These are phyloP conservation scores for Purpureocillium lavendulum DNA, from an alignment of 2,329 filamentous ascomycete species.

Conservation along the genomic window DNA sequence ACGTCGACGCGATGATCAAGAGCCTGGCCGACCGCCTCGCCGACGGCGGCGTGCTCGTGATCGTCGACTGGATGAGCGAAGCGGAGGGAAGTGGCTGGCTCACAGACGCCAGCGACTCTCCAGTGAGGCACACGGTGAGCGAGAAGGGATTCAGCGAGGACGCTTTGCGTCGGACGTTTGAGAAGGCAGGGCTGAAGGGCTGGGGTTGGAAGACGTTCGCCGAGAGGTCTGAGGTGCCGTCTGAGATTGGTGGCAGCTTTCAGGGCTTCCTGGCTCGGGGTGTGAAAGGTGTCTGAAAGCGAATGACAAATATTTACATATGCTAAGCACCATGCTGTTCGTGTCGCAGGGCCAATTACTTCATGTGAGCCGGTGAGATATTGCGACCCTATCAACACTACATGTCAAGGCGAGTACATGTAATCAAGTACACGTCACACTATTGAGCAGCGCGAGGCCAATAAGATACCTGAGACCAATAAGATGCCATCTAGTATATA, in stretches of 20 bases:
- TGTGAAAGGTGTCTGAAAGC: background rate
- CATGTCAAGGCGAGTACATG: too few species aligned
- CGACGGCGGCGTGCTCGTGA: constrained; percentile 20
- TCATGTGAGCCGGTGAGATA: too few species aligned
- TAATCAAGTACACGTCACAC: too few species aligned
- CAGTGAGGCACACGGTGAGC: constrained; percentile 9
- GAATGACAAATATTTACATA: too few species aligned
- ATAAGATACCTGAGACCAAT: too few species aligned
- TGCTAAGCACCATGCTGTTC: too few species aligned
- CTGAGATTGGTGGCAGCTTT: constrained; percentile 13
- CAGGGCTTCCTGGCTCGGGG: constrained; percentile 16
- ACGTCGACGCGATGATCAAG: constrained; percentile 16
- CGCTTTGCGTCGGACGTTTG: constrained; percentile 12
- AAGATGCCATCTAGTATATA: too few species aligned
- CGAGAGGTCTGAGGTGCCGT: constrained; percentile 11
- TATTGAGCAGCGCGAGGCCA: too few species aligned
- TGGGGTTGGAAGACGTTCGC: constrained; percentile 17
- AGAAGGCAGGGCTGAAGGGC: constrained; percentile 11
- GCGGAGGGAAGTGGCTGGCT: too few species aligned
- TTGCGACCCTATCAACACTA: too few species aligned
- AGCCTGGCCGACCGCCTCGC: constrained; percentile 18
- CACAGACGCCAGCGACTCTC: background rate
- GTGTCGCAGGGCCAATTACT: too few species aligned
- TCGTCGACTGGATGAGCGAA: constrained; percentile 21
- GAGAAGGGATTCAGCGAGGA: constrained; percentile 14